phyloP scores from a whole-genome alignment of 1,284 basidiomycete species.

The Jaminaea rosea region DNA sequence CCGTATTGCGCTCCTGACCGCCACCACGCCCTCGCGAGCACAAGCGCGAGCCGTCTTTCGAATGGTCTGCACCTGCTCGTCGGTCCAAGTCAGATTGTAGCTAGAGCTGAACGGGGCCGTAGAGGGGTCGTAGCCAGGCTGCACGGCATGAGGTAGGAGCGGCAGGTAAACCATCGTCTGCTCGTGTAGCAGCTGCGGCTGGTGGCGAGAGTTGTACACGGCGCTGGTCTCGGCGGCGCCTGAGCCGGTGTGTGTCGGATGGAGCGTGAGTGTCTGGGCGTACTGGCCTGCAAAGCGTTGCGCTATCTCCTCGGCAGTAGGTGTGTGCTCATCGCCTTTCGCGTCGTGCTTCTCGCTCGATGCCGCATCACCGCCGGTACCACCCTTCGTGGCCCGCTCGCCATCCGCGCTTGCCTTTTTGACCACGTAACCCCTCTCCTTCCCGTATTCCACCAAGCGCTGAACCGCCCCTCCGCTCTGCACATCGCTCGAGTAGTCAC shows the following conservation, averaged over 20 bases:
- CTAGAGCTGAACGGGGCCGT: slow-evolving; percentile 30
- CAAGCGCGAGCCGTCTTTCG: slow-evolving; percentile 20
- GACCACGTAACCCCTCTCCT: slow-evolving; percentile 9
- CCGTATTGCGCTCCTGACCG: too few species aligned
- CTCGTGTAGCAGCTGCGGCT: slow-evolving; percentile 1
- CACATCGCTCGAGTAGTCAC: slow-evolving; percentile 42
- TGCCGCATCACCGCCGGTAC: background rate
- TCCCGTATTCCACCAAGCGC: slow-evolving; percentile 37
- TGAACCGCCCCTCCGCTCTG: slow-evolving; percentile 34
- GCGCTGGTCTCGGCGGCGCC: background rate
- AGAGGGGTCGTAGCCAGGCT: slow-evolving; percentile 36
- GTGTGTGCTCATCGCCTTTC: background rate
- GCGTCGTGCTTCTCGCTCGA: background rate
- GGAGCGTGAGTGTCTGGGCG: slow-evolving; percentile 17
- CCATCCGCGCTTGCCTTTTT: too few species aligned
- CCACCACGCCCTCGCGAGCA: too few species aligned
- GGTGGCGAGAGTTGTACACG: slow-evolving; percentile 1
- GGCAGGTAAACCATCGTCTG: slow-evolving; percentile 33
- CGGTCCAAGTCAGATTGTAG: slow-evolving; percentile 43
- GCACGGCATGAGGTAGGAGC: slow-evolving; percentile 25
- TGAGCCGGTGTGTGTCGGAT: background rate
- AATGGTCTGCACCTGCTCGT: slow-evolving; percentile 30
- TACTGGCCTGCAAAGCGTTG: slow-evolving; percentile 16
- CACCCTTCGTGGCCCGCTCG: background rate
- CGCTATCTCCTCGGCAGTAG: slow-evolving; percentile 9